Base-by-base conservation (phyloP, 148 eudicot genomes). In the Salicornia ramosissima region DNA sequence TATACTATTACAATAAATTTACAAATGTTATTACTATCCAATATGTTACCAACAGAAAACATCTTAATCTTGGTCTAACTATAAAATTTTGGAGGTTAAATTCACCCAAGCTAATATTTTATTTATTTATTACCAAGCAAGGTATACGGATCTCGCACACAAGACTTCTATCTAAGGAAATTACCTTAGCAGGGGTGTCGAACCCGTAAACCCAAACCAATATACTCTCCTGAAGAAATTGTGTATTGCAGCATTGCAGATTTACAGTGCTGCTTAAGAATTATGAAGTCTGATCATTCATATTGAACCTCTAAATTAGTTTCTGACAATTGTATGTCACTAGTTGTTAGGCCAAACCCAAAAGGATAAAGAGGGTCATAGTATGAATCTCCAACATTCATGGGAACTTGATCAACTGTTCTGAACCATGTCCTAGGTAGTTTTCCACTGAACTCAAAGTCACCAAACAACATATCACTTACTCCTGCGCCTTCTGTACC, bases 341-440 rank as follows among this genome's bases (percentile, higher is more conserved):
- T 57, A 26, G 65, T 64, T 26, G 61, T 68, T 19, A 78, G 73
- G 18, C 81, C 81, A 47, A 55, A 74, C 25, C 81, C 81, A 36
- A 73, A 74, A 2, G 81, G 78, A 33, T 69, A 78, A 54, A 78
- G 77, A 1, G 81, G 81, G 64, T 78, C 81, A 39, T 78, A 78
- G 52, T 78, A 7, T 40, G 6, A 18, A 52, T 78, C 74, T 47
- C 81, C 77, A 11, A 74, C 25, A 64, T 78, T 78, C 81, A 78
- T 78, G 18, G 81, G 81, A 0, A 78, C 45, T 52, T 78, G 81
- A 43, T 75, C 60, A 43, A 74, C 81, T 9, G 47, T 74, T 70
- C 25, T 73, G 26, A 78, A 78, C 81, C 81, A 78, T 16, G 81
- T 78, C 49, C 71, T 56, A 11, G 77, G 71, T 47, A 69, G 61